Percentiles rank a stretch among this genome's conserved stretches.
These are phyloP conservation scores for Calonectria hawksworthii DNA, from an alignment of 2,329 filamentous ascomycete species.

Conservation along the genomic window DNA sequence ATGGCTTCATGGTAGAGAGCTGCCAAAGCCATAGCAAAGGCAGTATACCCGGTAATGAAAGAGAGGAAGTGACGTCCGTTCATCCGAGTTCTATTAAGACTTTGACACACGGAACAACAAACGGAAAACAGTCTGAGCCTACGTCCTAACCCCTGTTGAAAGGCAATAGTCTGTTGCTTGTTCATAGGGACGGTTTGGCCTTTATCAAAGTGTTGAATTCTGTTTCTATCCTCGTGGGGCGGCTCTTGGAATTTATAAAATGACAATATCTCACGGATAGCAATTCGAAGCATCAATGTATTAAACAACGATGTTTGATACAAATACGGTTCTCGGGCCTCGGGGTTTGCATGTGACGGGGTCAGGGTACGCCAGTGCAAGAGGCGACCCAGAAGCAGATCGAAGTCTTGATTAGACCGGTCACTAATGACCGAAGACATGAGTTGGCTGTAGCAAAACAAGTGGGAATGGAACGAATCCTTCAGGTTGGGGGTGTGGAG, in stretches of 20 bases:
- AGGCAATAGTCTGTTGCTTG: too few species aligned
- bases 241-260: too few species aligned
- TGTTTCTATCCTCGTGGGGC: too few species aligned
- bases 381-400: background rate
- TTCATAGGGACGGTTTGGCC: too few species aligned
- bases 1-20: background rate
- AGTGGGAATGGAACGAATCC: background rate
- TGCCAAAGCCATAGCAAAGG: background rate
- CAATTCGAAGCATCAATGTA: background rate
- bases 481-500: background rate
- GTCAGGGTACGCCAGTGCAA: background rate
- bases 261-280: background rate
- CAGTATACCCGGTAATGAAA: background rate
- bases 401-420: background rate
- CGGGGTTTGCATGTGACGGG: background rate
- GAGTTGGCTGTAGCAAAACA: background rate
- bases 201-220: too few species aligned
- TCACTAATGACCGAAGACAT: background rate
- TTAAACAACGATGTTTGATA: background rate
- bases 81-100: background rate
- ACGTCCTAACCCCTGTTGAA: background rate
- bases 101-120: background rate
- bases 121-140: background rate
- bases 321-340: background rate
- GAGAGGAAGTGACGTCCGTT: background rate